phyloP scores from a whole-genome alignment of 352 stramenopile species.

The Aphanomyces stellatus region DNA sequence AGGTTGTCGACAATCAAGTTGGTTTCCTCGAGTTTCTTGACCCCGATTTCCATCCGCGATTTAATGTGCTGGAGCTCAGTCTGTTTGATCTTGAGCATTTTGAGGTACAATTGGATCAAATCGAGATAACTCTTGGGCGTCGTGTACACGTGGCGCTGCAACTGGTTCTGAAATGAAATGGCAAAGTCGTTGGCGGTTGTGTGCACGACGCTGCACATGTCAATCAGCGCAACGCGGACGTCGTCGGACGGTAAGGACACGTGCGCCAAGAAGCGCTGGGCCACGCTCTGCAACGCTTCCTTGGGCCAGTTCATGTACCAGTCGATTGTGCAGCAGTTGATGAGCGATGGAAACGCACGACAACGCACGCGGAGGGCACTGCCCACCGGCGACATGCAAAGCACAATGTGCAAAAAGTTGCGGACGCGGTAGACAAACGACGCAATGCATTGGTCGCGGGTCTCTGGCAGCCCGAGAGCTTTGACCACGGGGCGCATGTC shows the following conservation, averaged over 20 bases:
- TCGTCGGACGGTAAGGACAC: conserved; percentile 70
- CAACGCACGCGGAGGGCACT: conserved; percentile 88
- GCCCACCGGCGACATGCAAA: conserved; percentile 92
- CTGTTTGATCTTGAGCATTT: conserved; percentile 87
- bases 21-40: conserved; percentile 92
- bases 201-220: conserved; percentile 91
- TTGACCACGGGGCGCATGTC: conserved; percentile 90
- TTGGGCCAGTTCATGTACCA: conserved; percentile 94
- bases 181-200: conserved; percentile 84
- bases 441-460: conserved; percentile 84
- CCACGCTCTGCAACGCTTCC: conserved; percentile 87
- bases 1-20: conserved; percentile 91
- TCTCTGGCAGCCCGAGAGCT: conserved; percentile 81
- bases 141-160: conserved; percentile 91
- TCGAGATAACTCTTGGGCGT: conserved; percentile 95
- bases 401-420: conserved; percentile 91
- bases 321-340: conserved; percentile 96
- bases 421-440: conserved; percentile 88
- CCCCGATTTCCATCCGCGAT: conserved; percentile 84
- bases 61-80: conserved; percentile 74
- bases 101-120: conserved; percentile 91
- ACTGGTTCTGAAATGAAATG: conserved; percentile 81
- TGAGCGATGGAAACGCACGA: conserved; percentile 90
- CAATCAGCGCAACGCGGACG: conserved; percentile 64
- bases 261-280: conserved; percentile 75